A percentile compares a stretch with the other conserved stretches of the same genome.
These are phyloP conservation scores for Zopfia rhizophila DNA, from an alignment of 2,329 filamentous ascomycete species.

Conservation along the genomic window DNA sequence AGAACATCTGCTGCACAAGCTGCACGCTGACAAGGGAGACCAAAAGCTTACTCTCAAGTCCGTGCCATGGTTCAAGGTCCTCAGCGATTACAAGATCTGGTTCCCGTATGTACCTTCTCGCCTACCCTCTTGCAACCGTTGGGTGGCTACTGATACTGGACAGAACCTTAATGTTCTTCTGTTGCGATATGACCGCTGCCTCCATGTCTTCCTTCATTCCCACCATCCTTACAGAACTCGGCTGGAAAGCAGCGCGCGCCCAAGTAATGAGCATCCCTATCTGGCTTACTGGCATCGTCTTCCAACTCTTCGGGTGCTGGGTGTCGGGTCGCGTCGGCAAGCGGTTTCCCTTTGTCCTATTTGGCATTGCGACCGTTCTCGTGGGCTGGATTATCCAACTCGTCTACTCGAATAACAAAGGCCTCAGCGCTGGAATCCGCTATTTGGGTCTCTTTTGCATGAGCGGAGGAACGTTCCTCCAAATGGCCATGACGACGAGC, in stretches of 20 bases:
- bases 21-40: constrained; percentile 58
- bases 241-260: constrained; percentile 42
- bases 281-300: constrained; percentile 42
- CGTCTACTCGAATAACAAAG: constrained; percentile 48
- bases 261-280: constrained; percentile 49
- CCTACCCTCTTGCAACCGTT: constrained; percentile 48
- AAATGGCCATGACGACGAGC: constrained; percentile 61
- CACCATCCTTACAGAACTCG: constrained; percentile 47
- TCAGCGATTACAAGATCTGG: constrained; percentile 67
- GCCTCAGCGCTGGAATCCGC: constrained; percentile 62
- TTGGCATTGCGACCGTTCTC: constrained; percentile 50
- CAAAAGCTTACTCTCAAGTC: constrained; percentile 58
- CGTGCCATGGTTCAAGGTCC: constrained; percentile 57
- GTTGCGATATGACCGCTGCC: constrained; percentile 47
- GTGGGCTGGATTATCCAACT: constrained; percentile 64
- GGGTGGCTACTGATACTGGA: constrained; percentile 14
- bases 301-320: constrained; percentile 33
- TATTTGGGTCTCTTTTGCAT: constrained; percentile 53
- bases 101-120: constrained; percentile 64
- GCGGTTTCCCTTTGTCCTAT: constrained; percentile 44
- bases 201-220: constrained; percentile 45
- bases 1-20: constrained; percentile 62
- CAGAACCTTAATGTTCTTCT: constrained; percentile 47
- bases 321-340: constrained; percentile 38
- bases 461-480: constrained; percentile 59